These are phyloP conservation scores for Candida takata DNA, from an alignment of 805 yeast species.

Conservation along the genomic window DNA sequence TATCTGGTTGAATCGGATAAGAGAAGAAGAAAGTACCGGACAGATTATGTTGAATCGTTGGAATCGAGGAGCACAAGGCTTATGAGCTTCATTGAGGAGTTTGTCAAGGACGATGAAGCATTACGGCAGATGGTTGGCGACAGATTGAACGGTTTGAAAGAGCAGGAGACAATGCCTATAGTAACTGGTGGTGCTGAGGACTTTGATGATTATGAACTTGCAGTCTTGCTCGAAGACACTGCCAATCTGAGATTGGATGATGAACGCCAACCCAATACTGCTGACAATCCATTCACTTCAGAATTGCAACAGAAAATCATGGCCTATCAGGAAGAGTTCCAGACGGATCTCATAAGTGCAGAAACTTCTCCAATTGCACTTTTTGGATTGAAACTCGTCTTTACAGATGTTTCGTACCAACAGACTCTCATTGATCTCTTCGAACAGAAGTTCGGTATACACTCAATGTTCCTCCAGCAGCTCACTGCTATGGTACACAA, in stretches of 20 bases:
- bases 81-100: constrained; percentile 18
- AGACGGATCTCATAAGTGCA: not conserved
- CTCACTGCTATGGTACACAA: constrained; percentile 4
- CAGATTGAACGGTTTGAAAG: constrained; percentile 4
- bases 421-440: constrained; percentile 5
- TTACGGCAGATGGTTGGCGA: constrained; percentile 4
- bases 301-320: not conserved
- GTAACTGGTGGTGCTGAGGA: not conserved
- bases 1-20: constrained; percentile 17
- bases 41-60: constrained; percentile 26
- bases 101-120: constrained; percentile 20
- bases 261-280: not conserved
- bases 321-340: not conserved
- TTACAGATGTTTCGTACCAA: constrained; percentile 9
- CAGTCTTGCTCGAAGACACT: not conserved
- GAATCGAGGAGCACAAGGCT: constrained; percentile 20
- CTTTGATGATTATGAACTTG: not conserved
- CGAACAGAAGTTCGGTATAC: constrained; percentile 7
- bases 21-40: constrained; percentile 28
- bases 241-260: not conserved
- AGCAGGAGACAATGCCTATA: not conserved
- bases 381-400: constrained; percentile 1
- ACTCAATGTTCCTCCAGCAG: constrained; percentile 12
- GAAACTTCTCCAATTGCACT: constrained; percentile 3
- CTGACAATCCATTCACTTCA: not conserved